These are phyloP conservation scores for Lineolata rhizophorae DNA, from an alignment of 495 filamentous ascomycete species.

Conservation along the genomic window DNA sequence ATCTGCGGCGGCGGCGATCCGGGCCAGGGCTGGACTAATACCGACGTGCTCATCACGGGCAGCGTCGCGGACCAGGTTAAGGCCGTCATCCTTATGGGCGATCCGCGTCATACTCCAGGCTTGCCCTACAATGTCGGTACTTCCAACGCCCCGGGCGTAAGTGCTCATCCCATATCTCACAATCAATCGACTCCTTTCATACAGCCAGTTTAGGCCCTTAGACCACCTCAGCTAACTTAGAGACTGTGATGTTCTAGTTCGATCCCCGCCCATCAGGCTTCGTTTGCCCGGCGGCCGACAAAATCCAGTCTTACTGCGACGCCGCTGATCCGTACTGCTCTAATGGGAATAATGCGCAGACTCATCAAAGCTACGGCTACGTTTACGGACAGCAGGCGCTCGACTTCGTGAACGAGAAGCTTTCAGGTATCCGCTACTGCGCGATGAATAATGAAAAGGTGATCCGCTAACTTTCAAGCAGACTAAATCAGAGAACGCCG, in stretches of 20 bases:
- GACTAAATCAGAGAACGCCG: too few species aligned
- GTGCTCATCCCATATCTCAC: constrained; percentile 15
- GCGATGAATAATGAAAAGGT: too few species aligned
- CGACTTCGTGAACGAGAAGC: constrained; percentile 28
- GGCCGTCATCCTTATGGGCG: constrained; percentile 41
- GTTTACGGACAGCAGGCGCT: constrained; percentile 36
- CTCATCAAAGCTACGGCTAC: constrained; percentile 34
- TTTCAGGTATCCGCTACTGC: too few species aligned
- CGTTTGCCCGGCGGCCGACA: constrained; percentile 26
- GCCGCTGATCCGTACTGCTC: constrained; percentile 40
- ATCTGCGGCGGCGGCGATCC: constrained; percentile 36
- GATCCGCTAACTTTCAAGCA: too few species aligned
- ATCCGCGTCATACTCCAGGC: constrained; percentile 29
- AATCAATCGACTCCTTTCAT: too few species aligned
- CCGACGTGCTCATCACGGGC: constrained; percentile 23
- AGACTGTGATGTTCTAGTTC: constrained; percentile 27
- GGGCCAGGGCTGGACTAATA: constrained; percentile 26
- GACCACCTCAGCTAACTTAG: too few species aligned
- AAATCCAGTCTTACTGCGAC: constrained; percentile 41
- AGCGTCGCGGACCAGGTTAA: constrained; percentile 28
- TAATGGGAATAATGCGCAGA: constrained; percentile 31
- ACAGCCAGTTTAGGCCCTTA: background rate
- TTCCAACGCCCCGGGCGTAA: constrained; percentile 31
- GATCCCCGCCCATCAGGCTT: constrained; percentile 32
- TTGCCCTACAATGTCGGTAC: constrained; percentile 39